These are phyloP conservation scores for Acorus calamus DNA, from an alignment of 106 monocot species.

Conservation along the genomic window DNA sequence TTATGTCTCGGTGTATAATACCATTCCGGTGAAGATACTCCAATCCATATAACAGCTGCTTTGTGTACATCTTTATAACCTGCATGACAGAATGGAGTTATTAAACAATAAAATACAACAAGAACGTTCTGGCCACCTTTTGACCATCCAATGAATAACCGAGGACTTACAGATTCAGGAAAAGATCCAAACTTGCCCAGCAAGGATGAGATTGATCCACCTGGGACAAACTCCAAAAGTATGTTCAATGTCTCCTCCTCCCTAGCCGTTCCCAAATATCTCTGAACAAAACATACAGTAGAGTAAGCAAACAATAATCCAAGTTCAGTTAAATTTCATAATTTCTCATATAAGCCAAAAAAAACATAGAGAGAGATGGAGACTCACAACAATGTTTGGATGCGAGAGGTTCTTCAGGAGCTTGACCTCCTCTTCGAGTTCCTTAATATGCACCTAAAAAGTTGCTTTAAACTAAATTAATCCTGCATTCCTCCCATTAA, in stretches of 20 bases:
- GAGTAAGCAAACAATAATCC: no score
- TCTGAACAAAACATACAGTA: conserved; percentile 20
- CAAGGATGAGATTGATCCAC: conserved; percentile 92
- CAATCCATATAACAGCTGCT: conserved; percentile 75
- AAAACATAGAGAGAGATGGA: not conserved
- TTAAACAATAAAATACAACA: not conserved
- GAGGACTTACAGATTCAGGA: conserved; percentile 72
- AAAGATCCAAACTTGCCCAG: conserved; percentile 87
- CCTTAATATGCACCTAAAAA: conserved; percentile 68
- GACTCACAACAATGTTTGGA: conserved; percentile 92
- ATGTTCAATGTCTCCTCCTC: conserved; percentile 89
- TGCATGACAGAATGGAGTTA: conserved; percentile 12
- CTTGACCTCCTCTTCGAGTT: conserved; percentile 96
- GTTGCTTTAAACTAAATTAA: no score
- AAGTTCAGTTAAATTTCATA: no score
- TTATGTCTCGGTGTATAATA: conserved; percentile 97
- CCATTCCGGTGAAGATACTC: conserved; percentile 93
- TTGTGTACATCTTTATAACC: conserved; percentile 95
- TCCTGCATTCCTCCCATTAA: no score
- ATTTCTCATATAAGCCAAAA: no score
- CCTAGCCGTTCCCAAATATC: conserved; percentile 85
- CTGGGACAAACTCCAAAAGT: conserved; percentile 90
- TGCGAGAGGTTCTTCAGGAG: conserved; percentile 93
- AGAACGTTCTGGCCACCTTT: no score
- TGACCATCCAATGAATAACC: not conserved